These are phyloP conservation scores for Phytophthora melonis DNA, from an alignment of 352 stramenopile species.

Conservation along the genomic window DNA sequence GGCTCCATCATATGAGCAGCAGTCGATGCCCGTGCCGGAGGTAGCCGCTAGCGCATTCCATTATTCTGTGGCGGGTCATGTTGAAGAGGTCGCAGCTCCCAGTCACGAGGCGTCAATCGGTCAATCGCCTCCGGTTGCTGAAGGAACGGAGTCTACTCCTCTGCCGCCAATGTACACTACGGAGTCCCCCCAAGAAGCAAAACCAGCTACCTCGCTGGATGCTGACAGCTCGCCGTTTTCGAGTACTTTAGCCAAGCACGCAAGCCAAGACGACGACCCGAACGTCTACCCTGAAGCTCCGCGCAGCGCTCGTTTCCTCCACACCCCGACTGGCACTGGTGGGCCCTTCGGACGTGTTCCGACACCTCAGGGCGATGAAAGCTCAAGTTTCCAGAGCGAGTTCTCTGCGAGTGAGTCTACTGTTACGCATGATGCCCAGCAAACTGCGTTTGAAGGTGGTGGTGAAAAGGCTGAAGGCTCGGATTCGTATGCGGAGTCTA, in stretches of 20 bases:
- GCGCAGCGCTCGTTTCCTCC: conserved; percentile 38
- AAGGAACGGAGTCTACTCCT: conserved; percentile 10
- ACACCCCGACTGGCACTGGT: conserved; percentile 44
- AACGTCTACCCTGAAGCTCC: conserved; percentile 41
- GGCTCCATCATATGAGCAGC: conserved; percentile 4
- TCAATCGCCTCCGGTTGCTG: conserved; percentile 1
- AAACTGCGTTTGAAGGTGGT: conserved; percentile 14
- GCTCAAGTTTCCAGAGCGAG: conserved; percentile 14
- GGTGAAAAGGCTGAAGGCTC: conserved; percentile 12
- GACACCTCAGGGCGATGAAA: conserved; percentile 30
- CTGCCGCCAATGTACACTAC: conserved; percentile 3
- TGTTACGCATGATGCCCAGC: conserved; percentile 9
- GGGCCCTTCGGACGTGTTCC: conserved; percentile 41
- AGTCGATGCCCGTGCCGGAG: conserved; percentile 1
- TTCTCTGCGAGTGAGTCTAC: conserved; percentile 8
- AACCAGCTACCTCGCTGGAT: conserved; percentile 17
- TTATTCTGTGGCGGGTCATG: conserved; percentile 2
- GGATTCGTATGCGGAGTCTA: conserved; percentile 33
- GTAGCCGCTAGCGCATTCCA: conserved; percentile 2
- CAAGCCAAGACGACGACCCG: conserved; percentile 20
- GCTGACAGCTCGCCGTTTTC: conserved; percentile 32
- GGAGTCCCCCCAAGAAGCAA: conserved; percentile 10
- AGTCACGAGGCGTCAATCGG: conserved; percentile 10
- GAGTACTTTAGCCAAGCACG: conserved; percentile 22
- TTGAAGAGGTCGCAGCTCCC: conserved; percentile 10